Conservation (phyloP, 169 alveolate genomes). For the Cryptosporidium bovis region DNA sequence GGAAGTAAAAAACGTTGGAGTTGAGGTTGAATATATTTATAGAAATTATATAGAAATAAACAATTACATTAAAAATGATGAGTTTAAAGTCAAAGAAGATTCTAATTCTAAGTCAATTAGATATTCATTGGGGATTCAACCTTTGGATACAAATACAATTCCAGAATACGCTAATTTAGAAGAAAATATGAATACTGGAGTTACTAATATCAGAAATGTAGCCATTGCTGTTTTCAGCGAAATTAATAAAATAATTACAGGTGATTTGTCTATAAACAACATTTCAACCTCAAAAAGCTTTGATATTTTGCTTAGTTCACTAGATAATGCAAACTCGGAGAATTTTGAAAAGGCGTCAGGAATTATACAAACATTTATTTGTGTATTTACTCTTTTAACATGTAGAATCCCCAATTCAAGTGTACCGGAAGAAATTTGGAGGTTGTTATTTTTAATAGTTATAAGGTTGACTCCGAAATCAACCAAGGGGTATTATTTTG, state of each 20-base stretch:
- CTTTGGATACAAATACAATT: conserved; percentile 48
- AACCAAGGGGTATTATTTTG: conserved; percentile 35
- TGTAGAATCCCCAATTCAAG: conserved; percentile 35
- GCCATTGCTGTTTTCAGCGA: conserved; percentile 7
- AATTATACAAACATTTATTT: conserved; percentile 34
- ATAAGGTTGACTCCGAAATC: conserved; percentile 41
- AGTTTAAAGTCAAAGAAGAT: conserved; percentile 1
- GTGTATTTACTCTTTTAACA: conserved; percentile 25
- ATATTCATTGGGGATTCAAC: conserved; percentile 7
- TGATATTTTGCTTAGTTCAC: not conserved
- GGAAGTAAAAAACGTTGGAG: not conserved
- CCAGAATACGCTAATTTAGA: conserved; percentile 41
- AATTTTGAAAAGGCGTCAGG: conserved; percentile 32
- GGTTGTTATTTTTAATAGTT: not conserved
- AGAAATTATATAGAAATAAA: conserved; percentile 29
- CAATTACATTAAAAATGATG: not conserved
- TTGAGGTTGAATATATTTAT: conserved; percentile 10
- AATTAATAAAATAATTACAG: too few species aligned
- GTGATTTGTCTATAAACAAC: not conserved
- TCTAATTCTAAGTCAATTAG: not conserved
- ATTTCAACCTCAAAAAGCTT: not conserved
- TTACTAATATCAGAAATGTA: conserved; percentile 18
- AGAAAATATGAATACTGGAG: conserved; percentile 14
- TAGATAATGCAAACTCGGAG: conserved; percentile 1
- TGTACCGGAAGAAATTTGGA: conserved; percentile 47